phyloP scores from a whole-genome alignment of 2,329 filamentous ascomycete species.

The Penicillium aurantiogriseum region DNA sequence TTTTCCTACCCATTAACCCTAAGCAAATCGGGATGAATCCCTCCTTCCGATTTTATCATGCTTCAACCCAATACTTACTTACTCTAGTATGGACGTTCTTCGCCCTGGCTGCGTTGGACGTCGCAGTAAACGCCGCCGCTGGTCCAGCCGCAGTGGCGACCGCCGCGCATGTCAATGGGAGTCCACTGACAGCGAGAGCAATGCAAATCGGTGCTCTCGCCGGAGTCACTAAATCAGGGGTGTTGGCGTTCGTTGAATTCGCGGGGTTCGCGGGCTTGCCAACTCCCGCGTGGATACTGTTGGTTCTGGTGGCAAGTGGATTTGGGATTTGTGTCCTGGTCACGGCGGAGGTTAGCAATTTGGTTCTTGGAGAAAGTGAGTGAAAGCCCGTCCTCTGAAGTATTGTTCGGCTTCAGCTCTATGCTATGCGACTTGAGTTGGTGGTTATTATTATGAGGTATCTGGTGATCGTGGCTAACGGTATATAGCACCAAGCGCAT shows the following conservation, averaged over 20 bases:
- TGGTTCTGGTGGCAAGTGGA: constrained; percentile 13
- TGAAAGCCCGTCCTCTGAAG: not conserved
- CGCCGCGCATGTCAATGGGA: constrained; percentile 16
- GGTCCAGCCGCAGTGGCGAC: constrained; percentile 20
- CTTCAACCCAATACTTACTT: not conserved
- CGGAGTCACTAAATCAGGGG: constrained; percentile 16
- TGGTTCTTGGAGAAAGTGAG: constrained; percentile 18
- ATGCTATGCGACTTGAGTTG: not conserved
- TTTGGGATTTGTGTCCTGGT: constrained; percentile 18
- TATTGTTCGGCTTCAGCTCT: not conserved
- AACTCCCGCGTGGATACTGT: constrained; percentile 15
- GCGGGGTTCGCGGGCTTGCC: constrained; percentile 12
- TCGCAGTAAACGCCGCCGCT: constrained; percentile 17
- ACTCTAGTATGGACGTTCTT: constrained; percentile 16
- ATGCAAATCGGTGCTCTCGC: constrained; percentile 15
- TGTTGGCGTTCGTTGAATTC: constrained; percentile 18
- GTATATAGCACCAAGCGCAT: constrained; percentile 11
- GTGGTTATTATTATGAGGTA: not conserved
- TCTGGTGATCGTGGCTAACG: not conserved
- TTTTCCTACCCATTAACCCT: too few species aligned
- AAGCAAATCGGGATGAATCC: not conserved
- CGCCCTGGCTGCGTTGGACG: constrained; percentile 16
- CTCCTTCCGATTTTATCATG: too few species aligned
- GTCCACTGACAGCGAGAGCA: constrained; percentile 12
- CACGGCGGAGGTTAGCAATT: constrained; percentile 16